phyloP scores from a whole-genome alignment of 495 filamentous ascomycete genomes.

The Neurospora sp. region DNA sequence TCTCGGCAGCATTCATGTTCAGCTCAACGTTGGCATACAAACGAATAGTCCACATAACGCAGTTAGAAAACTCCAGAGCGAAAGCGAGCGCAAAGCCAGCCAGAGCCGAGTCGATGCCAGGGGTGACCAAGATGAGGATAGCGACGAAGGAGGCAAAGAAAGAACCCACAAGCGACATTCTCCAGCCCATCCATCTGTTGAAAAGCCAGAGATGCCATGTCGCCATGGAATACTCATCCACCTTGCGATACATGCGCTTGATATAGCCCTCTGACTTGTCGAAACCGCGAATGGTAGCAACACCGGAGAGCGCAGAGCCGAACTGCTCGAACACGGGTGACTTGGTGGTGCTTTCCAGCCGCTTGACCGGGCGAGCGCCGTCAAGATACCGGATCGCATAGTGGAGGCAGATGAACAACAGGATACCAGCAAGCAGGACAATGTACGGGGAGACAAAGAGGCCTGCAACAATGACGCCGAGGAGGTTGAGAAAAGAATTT shows the following conservation, averaged over 20 bases:
- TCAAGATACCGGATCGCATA: conserved; percentile 52
- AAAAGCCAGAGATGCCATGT: conserved; percentile 63
- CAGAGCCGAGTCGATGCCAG: conserved; percentile 59
- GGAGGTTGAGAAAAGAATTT: conserved; percentile 39
- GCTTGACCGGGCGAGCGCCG: conserved; percentile 66
- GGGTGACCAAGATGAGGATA: conserved; percentile 50
- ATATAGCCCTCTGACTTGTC: conserved; percentile 54
- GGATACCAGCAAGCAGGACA: conserved; percentile 43
- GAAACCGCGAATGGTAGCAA: conserved; percentile 69
- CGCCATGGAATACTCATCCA: conserved; percentile 54
- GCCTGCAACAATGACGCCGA: conserved; percentile 51
- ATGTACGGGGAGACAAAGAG: conserved; percentile 54
- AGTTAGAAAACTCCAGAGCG: conserved; percentile 41
- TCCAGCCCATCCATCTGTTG: conserved; percentile 64
- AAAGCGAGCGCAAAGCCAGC: conserved; percentile 70
- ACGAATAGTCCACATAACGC: conserved; percentile 51
- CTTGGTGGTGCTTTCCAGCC: conserved; percentile 63
- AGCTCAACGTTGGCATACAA: conserved; percentile 59
- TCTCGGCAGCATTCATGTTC: conserved; percentile 77
- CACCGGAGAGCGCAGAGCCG: conserved; percentile 56
- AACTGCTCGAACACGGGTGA: conserved; percentile 74
- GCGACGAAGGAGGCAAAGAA: conserved; percentile 59
- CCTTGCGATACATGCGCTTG: conserved; percentile 51
- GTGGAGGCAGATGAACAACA: conserved; percentile 45
- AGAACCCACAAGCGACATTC: conserved; percentile 60